Base-by-base conservation (phyloP, 2,329 filamentous ascomycete species). In the Penicillium sp. region DNA sequence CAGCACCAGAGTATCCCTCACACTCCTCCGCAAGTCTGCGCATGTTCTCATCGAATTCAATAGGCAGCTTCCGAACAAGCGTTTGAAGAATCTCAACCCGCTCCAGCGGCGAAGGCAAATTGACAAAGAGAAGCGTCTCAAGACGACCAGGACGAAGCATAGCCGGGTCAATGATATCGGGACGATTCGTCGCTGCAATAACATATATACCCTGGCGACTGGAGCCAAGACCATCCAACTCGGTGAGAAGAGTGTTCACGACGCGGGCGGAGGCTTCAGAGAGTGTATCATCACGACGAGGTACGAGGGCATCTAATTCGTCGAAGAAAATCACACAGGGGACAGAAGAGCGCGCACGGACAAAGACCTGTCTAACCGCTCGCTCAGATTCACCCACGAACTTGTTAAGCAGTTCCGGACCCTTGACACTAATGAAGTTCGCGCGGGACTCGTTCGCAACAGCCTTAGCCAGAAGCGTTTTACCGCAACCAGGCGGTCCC, bases 321-420 rank as follows among this genome's bases (percentile, higher is more conserved):
- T 99, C 94, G 68, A 99, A 97, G 82, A 99, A 97, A 52, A 99
- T 87, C 48, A 99, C 91, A 68, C 93, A 97, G 1, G 94, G 94
- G 0, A 91, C 83, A 7, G 89, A 93, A 1, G 89, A 89, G 45
- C 92, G 84, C 1, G 94, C 94, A 13, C 93, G 87, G 58, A 87
- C 84, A 72, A 99, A 99, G 0, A 97, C 88, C 69, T 96, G 91
- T 18, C 94, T 86, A 1, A 99, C 89, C 0, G 92, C 90, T 9
- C 93, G 88, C 75, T 99, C 94, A 6, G 90, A 95, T 73, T 99
- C 94, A 60, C 94, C 94, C 8, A 99, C 92, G 69, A 93, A 99
- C 74, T 97, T 99, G 79, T 97, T 97, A 39, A 99, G 82, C 8
- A 99, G 80, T 70, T 99, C 94, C 0, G 94, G 94, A 0, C 94